Percentiles rank a stretch among this genome's conserved stretches.
These are phyloP conservation scores for Phaeosphaeriaceae sp. DNA, from an alignment of 2,329 filamentous ascomycete genomes.

Conservation along the genomic window DNA sequence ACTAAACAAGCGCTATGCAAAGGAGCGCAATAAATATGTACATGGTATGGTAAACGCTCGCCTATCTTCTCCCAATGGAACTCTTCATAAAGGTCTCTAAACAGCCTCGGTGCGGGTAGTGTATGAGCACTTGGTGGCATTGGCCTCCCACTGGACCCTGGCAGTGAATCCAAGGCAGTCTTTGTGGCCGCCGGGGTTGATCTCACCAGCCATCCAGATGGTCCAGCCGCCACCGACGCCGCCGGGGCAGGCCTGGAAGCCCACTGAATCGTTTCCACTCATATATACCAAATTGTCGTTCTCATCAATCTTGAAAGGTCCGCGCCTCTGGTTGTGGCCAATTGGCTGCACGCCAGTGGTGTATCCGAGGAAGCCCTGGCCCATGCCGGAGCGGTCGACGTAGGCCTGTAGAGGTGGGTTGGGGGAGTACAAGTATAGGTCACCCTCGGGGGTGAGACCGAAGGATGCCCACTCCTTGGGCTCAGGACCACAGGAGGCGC, in stretches of 20 bases:
- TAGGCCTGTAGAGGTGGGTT: slow-evolving; percentile 56
- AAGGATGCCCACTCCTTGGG: slow-evolving; percentile 55
- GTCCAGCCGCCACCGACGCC: slow-evolving; percentile 49
- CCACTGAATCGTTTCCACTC: slow-evolving; percentile 22
- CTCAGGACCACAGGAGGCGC: slow-evolving; percentile 54
- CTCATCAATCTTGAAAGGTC: slow-evolving; percentile 56
- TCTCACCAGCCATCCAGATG: slow-evolving; percentile 30
- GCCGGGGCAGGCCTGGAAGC: slow-evolving; percentile 62
- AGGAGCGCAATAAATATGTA: no score
- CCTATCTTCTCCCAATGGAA: no score
- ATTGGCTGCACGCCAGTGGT: slow-evolving; percentile 53
- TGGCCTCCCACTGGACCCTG: slow-evolving; percentile 19
- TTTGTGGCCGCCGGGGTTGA: slow-evolving; percentile 32
- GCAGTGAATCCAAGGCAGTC: slow-evolving; percentile 43
- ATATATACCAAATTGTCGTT: slow-evolving; percentile 55
- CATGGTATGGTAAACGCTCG: no score
- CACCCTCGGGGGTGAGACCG: slow-evolving; percentile 51
- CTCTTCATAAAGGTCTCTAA: no score
- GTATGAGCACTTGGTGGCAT: slow-evolving; percentile 22
- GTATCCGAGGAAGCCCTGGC: slow-evolving; percentile 62
- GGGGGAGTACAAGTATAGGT: slow-evolving; percentile 55
- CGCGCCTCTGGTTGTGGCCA: slow-evolving; percentile 54
- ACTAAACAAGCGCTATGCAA: no score
- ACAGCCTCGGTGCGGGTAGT: neutral
- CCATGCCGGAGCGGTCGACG: slow-evolving; percentile 65